Conservation (phyloP, 2,329 filamentous ascomycete species). For the Penicillium fuscoglaucum region DNA sequence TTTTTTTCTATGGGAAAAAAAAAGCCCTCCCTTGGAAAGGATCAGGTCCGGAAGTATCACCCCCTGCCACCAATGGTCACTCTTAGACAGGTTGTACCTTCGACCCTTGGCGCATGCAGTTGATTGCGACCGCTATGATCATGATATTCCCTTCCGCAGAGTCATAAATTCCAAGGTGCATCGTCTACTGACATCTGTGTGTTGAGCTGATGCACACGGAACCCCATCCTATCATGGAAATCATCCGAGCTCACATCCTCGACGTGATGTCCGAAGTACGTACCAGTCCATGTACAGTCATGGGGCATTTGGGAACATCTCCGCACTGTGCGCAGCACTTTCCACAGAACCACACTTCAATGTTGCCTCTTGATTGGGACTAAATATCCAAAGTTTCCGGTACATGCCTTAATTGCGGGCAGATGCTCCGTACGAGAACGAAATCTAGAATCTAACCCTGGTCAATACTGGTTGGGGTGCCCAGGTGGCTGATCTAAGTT, state of each 20-base stretch:
- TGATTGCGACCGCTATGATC: conserved; percentile 19
- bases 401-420: background rate
- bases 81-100: conserved; percentile 16
- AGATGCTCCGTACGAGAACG: background rate
- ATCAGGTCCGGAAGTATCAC: background rate
- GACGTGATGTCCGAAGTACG: background rate
- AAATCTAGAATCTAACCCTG: background rate
- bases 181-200: background rate
- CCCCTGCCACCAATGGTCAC: conserved; percentile 19
- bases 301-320: background rate
- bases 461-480: background rate
- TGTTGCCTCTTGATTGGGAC: conserved; percentile 5
- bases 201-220: conserved; percentile 14
- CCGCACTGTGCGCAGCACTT: background rate
- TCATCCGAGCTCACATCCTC: conserved; percentile 13
- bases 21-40: background rate
- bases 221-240: conserved; percentile 20
- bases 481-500: conserved; percentile 1
- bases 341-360: background rate
- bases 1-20: background rate
- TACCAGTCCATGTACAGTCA: conserved; percentile 1
- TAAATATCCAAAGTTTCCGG: conserved; percentile 4
- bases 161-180: background rate
- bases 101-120: conserved; percentile 26
- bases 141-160: conserved; percentile 15